Evolutionary conservation across 768 basidiomycete genomes (phyloP).

Genomic region (Amanita pallidorosea): DNA sequence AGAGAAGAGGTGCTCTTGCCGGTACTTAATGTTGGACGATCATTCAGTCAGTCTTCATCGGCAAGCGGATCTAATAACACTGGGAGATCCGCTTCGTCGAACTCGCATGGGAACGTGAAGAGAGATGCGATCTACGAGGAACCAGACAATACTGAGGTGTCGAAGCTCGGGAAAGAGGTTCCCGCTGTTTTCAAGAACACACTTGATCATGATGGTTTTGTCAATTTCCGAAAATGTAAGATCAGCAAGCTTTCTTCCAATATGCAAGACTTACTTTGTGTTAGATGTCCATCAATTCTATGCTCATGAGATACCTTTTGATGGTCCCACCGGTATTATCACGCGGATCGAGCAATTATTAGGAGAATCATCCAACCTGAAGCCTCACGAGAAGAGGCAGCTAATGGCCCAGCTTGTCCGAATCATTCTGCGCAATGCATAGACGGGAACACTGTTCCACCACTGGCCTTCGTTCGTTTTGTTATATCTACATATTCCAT

Average conservation of each 20-base stretch:
- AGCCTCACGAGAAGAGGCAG: constrained; percentile 33
- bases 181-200: constrained; percentile 36
- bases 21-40: constrained; percentile 23
- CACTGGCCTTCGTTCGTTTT: background rate
- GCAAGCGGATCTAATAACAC: constrained; percentile 6
- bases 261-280: constrained; percentile 10
- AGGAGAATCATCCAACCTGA: constrained; percentile 32
- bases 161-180: constrained; percentile 32
- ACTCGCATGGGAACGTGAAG: constrained; percentile 10
- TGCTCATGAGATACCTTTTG: constrained; percentile 62
- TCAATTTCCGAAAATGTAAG: constrained; percentile 57
- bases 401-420: constrained; percentile 52
- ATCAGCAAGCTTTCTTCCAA: constrained; percentile 8
- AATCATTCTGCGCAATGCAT: constrained; percentile 46
- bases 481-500: background rate
- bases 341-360: constrained; percentile 52
- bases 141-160: constrained; percentile 14
- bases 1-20: constrained; percentile 58
- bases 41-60: constrained; percentile 20
- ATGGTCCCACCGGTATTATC: constrained; percentile 65
- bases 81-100: background rate
- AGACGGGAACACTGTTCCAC: background rate
- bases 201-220: constrained; percentile 36
- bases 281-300: constrained; percentile 69
- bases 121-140: constrained; percentile 12